Evolutionary conservation across 2,329 filamentous ascomycete genomes (phyloP), one percentile per base, ranked within the genome.

Genomic region (Fusarium sp.): DNA sequence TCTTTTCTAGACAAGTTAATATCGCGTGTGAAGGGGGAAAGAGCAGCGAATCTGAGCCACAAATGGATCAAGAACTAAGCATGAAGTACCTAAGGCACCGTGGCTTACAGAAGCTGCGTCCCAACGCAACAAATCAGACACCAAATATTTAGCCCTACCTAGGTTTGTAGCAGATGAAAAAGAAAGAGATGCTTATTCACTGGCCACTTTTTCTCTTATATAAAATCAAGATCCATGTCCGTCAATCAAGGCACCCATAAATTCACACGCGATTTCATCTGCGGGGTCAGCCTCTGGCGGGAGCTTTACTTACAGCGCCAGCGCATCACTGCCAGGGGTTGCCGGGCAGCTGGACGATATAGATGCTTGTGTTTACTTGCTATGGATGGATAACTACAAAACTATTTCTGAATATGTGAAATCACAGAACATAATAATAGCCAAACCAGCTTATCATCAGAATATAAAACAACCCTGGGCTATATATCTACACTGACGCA

Each of bases 181-280:
- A 22, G 36, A 38, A 38, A 9, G 24, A 13, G 19, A 24, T 24
- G 19, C 13, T 38, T 38, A 19, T 19, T 19, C 19, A 13, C 12
- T 34, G 13, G 31, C n/a, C 6, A n/a, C 11, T 34, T n/a, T 19
- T 34, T 34, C 31, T n/a, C 11, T 38, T 38, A 24, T 38, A 22
- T 38, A 22, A 24, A 24, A 7, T 32, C 11, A 38, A 38, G 36
- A 22, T 22, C 19, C 36, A 24, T 24, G 36, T 38, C 36, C 7
- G 22, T 12, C 22, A 24, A 59, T 12, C n/a, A 38, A 53, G 56
- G 43, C 43, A 55, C 36, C 34, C 9, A 55, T 39, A 43, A 42
- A 29, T 40, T 39, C 54, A 42, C 41, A 61, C 56, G 56, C 57
- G 41, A 61, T 48, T 19, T 43, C 19, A 41, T 51, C 43, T 61